A percentile compares a stretch with the other conserved stretches of the same genome.
phyloP scores from a whole-genome alignment of 2,329 filamentous ascomycete genomes.

The Xylariaceae sp. region DNA sequence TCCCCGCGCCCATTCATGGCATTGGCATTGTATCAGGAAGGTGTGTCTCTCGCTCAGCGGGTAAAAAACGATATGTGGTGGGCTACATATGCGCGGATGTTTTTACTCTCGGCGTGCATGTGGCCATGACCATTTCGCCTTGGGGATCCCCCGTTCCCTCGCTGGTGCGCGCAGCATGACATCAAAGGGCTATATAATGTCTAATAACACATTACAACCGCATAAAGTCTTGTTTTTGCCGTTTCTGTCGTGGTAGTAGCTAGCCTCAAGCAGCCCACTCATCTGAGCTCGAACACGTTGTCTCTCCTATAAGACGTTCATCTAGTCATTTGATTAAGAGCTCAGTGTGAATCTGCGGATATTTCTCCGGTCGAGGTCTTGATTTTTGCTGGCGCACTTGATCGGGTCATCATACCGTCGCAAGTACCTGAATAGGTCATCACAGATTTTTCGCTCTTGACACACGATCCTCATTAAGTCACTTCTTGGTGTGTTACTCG shows the following conservation, averaged over 20 bases:
- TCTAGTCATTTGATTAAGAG: conserved; percentile 1
- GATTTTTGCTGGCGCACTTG: conserved; percentile 2
- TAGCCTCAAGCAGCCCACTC: conserved; percentile 3
- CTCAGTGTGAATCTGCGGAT: conserved; percentile 1
- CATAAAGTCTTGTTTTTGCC: neutral
- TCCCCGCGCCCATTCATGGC: neutral
- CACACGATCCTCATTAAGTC: neutral
- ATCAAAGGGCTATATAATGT: conserved; percentile 6
- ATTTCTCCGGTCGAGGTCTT: neutral
- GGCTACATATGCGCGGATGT: too few species aligned
- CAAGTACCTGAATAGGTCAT: neutral
- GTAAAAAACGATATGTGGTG: too few species aligned
- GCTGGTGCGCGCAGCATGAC: neutral
- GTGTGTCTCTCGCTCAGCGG: conserved; percentile 1
- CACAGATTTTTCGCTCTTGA: neutral
- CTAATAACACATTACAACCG: neutral
- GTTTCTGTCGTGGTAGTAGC: neutral
- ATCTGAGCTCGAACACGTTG: conserved; percentile 16
- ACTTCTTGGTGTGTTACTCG: too few species aligned
- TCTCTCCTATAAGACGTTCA: conserved; percentile 6
- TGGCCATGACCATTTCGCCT: neutral
- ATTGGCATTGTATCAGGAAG: conserved; percentile 17
- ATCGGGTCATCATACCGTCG: neutral
- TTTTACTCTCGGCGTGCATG: too few species aligned
- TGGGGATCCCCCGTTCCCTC: neutral